Base-by-base conservation (phyloP, 768 basidiomycete genomes). In the Auriscalpium orientale region DNA sequence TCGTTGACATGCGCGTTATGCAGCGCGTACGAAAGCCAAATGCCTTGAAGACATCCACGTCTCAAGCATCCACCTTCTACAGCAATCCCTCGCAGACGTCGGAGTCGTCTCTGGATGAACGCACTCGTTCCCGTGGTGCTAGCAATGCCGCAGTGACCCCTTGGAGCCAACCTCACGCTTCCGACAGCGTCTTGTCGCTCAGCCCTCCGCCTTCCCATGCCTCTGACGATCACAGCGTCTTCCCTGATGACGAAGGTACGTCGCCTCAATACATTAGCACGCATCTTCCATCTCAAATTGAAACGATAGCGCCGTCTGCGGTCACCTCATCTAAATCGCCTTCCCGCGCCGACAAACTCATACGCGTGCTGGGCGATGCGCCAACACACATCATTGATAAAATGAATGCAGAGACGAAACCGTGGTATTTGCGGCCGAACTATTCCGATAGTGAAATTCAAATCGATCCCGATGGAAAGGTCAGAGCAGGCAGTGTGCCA, bases 381-480 rank as follows among this genome's bases (percentile, higher is more conserved):
- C 72, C 72, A 50, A 71, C 73, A 54, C 73, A 76, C 59, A 68
- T 62, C 51, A 57, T 79, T 36, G 72, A 70, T 55, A 70, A 71
- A 56, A 60, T 73, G 47, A 70, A 70, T 33, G 73, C 76, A 2
- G 73, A 74, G 45, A 56, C 72, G 49, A 76, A 76, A 65, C 90
- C 95, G 2, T 91, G 89, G 90, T 98, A 90, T 70, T 78, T 99
- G 49, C 83, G 82, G 7, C 82, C 88, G 12, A 89, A 89, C 62
- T 91, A 91, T 68, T 80, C 76, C 54, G 82, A 84, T 45, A 78
- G 78, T 9, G 94, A 98, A 56, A 88, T 98, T 60, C 70, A 89
- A 48, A 86, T 95, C 62, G 90, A 93, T 61, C 80, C 86, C 8
- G 91, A 97, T 65, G 85, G 87, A 22, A 78, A 81, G 47, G 85